phyloP scores from a whole-genome alignment of 345 rosid species.

The Citropsis articulata region DNA sequence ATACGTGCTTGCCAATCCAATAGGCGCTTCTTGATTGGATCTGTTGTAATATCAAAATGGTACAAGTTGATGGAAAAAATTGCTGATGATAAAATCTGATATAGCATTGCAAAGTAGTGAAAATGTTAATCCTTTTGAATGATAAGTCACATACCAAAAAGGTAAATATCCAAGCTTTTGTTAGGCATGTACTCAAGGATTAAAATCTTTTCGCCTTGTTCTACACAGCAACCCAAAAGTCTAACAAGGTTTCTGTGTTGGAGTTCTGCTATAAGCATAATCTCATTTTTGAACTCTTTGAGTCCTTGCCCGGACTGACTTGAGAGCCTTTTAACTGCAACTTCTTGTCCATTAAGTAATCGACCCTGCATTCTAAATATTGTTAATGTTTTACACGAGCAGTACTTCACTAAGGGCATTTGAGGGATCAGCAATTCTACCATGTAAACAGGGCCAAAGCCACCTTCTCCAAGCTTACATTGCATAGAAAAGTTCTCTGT shows the following conservation, averaged over 20 bases:
- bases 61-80: not conserved
- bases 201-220: not conserved
- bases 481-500: constrained; percentile 21
- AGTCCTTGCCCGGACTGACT: constrained; percentile 33
- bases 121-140: not conserved
- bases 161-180: not conserved
- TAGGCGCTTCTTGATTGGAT: not conserved
- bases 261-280: constrained; percentile 17
- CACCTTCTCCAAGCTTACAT: constrained; percentile 39
- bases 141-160: not conserved
- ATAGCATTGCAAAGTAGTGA: not conserved
- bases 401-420: not conserved
- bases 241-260: not conserved
- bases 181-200: not conserved
- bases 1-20: constrained; percentile 24
- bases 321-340: constrained; percentile 43
- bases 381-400: too few relatives aligned
- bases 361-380: constrained; percentile 14
- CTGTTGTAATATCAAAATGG: not conserved
- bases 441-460: constrained; percentile 34
- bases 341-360: constrained; percentile 24
- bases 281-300: constrained; percentile 33
- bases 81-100: not conserved
- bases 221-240: constrained; percentile 2
- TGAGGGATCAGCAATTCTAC: not conserved